Percentiles rank a stretch among this genome's conserved stretches.
Conservation (phyloP, 1,284 basidiomycete genomes). For the Volvariella volvacea region DNA sequence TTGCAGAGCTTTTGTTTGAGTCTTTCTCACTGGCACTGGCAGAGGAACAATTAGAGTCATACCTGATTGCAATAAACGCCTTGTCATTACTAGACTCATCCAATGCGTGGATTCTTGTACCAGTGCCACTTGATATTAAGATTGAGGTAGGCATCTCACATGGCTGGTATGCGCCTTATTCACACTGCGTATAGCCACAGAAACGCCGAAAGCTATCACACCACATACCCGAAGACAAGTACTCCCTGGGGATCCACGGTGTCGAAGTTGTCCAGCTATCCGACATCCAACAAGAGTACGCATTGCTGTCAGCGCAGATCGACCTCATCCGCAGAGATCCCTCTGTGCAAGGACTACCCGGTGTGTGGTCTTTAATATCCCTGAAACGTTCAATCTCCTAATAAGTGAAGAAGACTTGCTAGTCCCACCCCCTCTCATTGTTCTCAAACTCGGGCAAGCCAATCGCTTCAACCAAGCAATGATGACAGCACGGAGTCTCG, state of each 20-base stretch:
- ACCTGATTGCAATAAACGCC: conserved; percentile 86
- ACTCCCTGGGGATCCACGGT: conserved; percentile 51
- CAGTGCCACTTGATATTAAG: conserved; percentile 33
- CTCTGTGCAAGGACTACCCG: conserved; percentile 28
- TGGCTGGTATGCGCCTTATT: conserved; percentile 7
- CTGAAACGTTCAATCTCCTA: conserved; percentile 11
- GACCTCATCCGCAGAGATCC: conserved; percentile 58
- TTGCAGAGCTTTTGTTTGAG: conserved; percentile 54
- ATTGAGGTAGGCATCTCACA: conserved; percentile 27
- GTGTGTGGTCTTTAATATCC: conserved; percentile 19
- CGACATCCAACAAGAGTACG: conserved; percentile 85
- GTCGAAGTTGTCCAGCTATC: conserved; percentile 75
- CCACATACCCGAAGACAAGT: conserved; percentile 75
- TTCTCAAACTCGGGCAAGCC: conserved; percentile 75
- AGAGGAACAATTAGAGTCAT: conserved; percentile 76
- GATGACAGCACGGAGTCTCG: conserved; percentile 67
- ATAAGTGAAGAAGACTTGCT: conserved; percentile 43
- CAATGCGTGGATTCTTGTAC: conserved; percentile 80
- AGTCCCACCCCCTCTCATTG: conserved; percentile 65
- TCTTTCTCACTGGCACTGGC: conserved; percentile 46
- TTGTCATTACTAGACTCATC: conserved; percentile 77
- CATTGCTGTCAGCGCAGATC: conserved; percentile 73
- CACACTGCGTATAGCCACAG: conserved; percentile 34
- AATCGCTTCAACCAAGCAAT: conserved; percentile 81
- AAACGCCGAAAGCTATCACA: conserved; percentile 70